Evolutionary conservation across 495 filamentous ascomycete species (phyloP).

Genomic region (Xanthoparmelia taractica): DNA sequence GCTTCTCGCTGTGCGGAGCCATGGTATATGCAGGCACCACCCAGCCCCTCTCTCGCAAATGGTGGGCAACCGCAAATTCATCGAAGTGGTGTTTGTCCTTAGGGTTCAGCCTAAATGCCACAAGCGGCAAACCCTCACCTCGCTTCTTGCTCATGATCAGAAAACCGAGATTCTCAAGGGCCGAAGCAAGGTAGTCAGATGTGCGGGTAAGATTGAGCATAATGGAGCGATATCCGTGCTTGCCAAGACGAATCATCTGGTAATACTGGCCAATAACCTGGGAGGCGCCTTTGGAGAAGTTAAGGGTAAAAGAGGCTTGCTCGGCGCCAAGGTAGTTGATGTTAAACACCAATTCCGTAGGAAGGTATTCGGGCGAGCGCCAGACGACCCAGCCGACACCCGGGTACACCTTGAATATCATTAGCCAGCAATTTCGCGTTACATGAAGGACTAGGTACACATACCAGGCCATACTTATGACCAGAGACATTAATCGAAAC

Average conservation of each 20-base stretch:
- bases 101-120: slow-evolving; percentile 69
- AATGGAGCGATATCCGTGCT: slow-evolving; percentile 77
- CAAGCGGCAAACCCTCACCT: slow-evolving; percentile 72
- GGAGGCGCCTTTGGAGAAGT: slow-evolving; percentile 87
- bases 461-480: slow-evolving; percentile 69
- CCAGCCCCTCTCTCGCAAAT: slow-evolving; percentile 77
- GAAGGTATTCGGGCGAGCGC: slow-evolving; percentile 73
- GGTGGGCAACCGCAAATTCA: slow-evolving; percentile 74
- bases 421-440: slow-evolving; percentile 2
- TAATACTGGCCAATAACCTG: slow-evolving; percentile 96
- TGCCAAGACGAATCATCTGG: slow-evolving; percentile 85
- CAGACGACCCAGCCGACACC: slow-evolving; percentile 91
- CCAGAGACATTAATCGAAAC: slow-evolving; percentile 89
- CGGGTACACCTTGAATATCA: slow-evolving; percentile 56
- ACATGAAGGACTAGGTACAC: neutral
- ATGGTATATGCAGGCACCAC: slow-evolving; percentile 91
- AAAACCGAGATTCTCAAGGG: slow-evolving; percentile 67
- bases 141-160: slow-evolving; percentile 71
- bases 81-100: slow-evolving; percentile 59
- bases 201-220: slow-evolving; percentile 82
- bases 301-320: slow-evolving; percentile 94
- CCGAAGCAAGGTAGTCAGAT: slow-evolving; percentile 66
- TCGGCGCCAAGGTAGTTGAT: slow-evolving; percentile 95
- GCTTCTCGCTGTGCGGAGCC: slow-evolving; percentile 68
- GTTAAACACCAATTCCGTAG: slow-evolving; percentile 90